These are phyloP conservation scores for Trypanosoma avium DNA, from an alignment of 208 protist genomes.

Conservation along the genomic window DNA sequence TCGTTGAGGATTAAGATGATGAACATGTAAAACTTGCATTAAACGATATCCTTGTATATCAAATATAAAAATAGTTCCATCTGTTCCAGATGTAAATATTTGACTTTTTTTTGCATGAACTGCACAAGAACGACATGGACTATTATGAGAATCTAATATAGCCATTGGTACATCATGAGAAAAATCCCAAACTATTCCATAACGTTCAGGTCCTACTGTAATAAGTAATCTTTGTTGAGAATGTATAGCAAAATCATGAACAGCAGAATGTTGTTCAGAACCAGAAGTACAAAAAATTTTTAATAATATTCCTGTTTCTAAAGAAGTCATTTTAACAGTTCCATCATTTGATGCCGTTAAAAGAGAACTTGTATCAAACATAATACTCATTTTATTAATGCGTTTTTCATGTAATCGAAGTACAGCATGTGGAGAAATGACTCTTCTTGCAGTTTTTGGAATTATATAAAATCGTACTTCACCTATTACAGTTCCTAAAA, in stretches of 20 bases:
- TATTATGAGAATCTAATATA: conserved; percentile 61
- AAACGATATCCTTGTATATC: conserved; percentile 60
- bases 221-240: conserved; percentile 63
- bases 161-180: conserved; percentile 55
- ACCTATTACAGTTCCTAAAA: conserved; percentile 65
- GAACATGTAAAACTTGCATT: conserved; percentile 54
- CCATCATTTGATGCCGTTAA: conserved; percentile 72
- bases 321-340: conserved; percentile 58
- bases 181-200: conserved; percentile 82
- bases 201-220: conserved; percentile 71
- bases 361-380: conserved; percentile 53
- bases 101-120: conserved; percentile 40
- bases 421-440: conserved; percentile 41
- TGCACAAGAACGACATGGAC: conserved; percentile 59
- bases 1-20: conserved; percentile 25
- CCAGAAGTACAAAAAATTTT: conserved; percentile 40
- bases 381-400: conserved; percentile 75
- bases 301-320: conserved; percentile 50
- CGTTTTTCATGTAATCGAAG: conserved; percentile 34
- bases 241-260: conserved; percentile 67
- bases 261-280: conserved; percentile 43
- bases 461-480: conserved; percentile 64
- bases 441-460: conserved; percentile 27
- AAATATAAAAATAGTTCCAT: conserved; percentile 71
- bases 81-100: conserved; percentile 60